These are phyloP conservation scores for Talaromyces nanjingensis DNA, from an alignment of 495 filamentous ascomycete genomes.

Conservation along the genomic window DNA sequence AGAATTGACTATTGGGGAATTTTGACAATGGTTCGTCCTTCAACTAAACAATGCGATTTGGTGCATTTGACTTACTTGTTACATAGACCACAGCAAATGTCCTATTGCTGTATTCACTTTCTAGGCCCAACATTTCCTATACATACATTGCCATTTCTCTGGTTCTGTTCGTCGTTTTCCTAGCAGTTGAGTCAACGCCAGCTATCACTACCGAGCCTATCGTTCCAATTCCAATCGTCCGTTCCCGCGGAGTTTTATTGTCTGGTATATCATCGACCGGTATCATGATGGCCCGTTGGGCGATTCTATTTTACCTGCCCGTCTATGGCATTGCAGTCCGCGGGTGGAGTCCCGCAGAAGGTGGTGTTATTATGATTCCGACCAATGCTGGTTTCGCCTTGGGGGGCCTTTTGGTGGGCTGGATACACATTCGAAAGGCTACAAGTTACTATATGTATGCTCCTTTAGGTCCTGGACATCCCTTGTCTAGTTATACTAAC, in stretches of 20 bases:
- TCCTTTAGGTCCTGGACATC: not conserved
- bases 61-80: not conserved
- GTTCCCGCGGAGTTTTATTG: conserved; percentile 55
- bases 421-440: conserved; percentile 59
- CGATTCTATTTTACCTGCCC: conserved; percentile 69
- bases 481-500: conserved; percentile 6
- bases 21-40: conserved; percentile 46
- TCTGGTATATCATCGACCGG: conserved; percentile 62
- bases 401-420: conserved; percentile 63
- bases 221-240: conserved; percentile 58
- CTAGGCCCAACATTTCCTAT: conserved; percentile 45
- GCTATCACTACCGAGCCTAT: conserved; percentile 55
- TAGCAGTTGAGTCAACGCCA: conserved; percentile 47
- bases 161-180: conserved; percentile 46
- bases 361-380: conserved; percentile 65
- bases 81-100: conserved; percentile 43
- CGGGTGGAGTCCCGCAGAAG: conserved; percentile 54
- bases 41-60: conserved; percentile 8
- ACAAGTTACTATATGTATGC: conserved; percentile 57
- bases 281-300: conserved; percentile 72
- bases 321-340: conserved; percentile 67
- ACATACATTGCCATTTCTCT: conserved; percentile 52
- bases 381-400: conserved; percentile 69
- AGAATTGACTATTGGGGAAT: conserved; percentile 65
- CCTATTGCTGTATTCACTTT: conserved; percentile 60